Conservation (phyloP, 805 yeast genomes). For the Cyberlindnera euphorbiae region DNA sequence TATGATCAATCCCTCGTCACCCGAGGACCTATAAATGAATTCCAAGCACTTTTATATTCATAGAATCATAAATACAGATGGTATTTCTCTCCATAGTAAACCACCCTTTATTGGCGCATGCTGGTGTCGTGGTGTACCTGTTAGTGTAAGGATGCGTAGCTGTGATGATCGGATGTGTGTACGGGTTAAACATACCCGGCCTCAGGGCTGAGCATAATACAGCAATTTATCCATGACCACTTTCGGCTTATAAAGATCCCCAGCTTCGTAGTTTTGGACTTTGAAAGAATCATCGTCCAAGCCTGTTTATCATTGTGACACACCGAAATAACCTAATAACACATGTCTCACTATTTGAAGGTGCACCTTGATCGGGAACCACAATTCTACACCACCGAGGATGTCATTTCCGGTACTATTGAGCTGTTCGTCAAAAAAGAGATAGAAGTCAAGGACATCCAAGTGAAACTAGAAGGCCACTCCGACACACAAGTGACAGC, state of each 20-base stretch:
- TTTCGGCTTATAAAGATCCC: no score
- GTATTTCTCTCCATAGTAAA: no score
- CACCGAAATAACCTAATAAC: background rate
- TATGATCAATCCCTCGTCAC: no score
- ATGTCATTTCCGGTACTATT: conserved; percentile 17
- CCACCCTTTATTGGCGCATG: no score
- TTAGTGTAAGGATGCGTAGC: no score
- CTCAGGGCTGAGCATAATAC: background rate
- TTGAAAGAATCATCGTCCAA: background rate
- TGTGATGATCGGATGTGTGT: background rate
- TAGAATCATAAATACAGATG: no score
- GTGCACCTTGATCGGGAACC: conserved; percentile 8
- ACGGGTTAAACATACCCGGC: no score
- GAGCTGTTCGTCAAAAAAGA: conserved; percentile 22
- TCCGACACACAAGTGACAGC: conserved; percentile 35
- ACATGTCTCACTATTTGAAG: conserved; percentile 8
- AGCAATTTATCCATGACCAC: no score
- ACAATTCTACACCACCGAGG: conserved; percentile 13
- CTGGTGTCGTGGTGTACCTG: no score
- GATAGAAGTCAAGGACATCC: conserved; percentile 41
- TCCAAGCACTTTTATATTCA: no score
- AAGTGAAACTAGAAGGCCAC: conserved; percentile 49
- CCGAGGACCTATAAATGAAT: no score
- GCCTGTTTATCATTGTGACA: background rate
- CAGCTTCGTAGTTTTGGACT: no score